A percentile compares a stretch with the other conserved stretches of the same genome.
phyloP scores from a whole-genome alignment of 768 basidiomycete genomes.

The Pulveroboletus sp. region DNA sequence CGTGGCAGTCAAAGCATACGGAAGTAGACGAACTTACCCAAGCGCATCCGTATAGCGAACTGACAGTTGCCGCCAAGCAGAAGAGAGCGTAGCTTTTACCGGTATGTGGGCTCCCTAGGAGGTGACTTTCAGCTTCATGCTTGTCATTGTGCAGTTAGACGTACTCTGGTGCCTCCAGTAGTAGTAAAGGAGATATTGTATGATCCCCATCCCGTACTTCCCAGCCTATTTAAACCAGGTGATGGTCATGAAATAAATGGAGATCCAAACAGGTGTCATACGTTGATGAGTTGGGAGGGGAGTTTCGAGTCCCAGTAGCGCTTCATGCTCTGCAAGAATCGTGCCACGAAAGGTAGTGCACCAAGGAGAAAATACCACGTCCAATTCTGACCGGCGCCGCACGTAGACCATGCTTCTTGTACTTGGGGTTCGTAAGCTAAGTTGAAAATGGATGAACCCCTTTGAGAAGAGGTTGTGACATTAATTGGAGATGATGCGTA shows the following conservation, averaged over 20 bases:
- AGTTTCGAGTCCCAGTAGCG: constrained; percentile 81
- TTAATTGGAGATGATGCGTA: not conserved
- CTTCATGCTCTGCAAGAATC: constrained; percentile 82
- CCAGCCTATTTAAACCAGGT: constrained; percentile 56
- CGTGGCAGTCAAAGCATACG: not conserved
- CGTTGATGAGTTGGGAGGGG: constrained; percentile 84
- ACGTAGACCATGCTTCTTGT: constrained; percentile 42
- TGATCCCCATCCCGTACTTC: constrained; percentile 72
- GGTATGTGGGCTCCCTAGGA: constrained; percentile 31
- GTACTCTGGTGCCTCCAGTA: constrained; percentile 72
- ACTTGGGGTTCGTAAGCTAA: constrained; percentile 32
- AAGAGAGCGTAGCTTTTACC: constrained; percentile 63
- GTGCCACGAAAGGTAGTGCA: constrained; percentile 67
- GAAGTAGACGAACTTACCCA: constrained; percentile 62
- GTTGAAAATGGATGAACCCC: not conserved
- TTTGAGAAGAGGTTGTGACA: not conserved
- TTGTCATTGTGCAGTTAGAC: not conserved
- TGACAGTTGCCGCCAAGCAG: constrained; percentile 60
- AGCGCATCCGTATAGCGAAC: constrained; percentile 65
- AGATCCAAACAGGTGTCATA: constrained; percentile 31
- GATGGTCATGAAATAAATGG: not conserved
- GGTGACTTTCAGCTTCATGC: not conserved
- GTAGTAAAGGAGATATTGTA: constrained; percentile 66
- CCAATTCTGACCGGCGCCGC: constrained; percentile 53
- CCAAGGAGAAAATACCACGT: constrained; percentile 56